Base-by-base conservation (phyloP, 108 stramenopile species). In the Discostella pseudostelligera region DNA sequence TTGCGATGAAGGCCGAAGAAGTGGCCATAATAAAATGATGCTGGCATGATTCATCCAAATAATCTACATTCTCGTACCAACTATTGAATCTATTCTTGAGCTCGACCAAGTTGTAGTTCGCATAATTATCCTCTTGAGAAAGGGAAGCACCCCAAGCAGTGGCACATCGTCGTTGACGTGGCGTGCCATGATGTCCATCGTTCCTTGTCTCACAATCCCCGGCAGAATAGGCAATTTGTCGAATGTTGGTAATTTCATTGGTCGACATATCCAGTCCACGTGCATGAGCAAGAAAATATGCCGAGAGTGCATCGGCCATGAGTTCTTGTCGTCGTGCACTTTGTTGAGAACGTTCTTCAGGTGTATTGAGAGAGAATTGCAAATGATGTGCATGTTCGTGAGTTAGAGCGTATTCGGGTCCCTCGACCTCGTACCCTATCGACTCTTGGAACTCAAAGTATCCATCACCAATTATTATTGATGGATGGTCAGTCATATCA, bases 241-340 rank as follows among this genome's bases (percentile, higher is more conserved):
- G 55, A 16, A 77, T 32, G 39, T 77, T 70, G 0, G 65, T 65
- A 19, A 77, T 71, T 55, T 72, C 69, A 20, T 65, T 39, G 1
- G 62, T 16, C 42, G 57, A 49, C 70, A 77, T 71, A 43, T 71
- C 58, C 3, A 63, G 64, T 24, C 76, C 76, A 48, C 43, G 40
- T 4, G 71, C 32, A 36, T 72, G 62, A 11, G 70, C 70, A 39
- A 77, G 76, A 55, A 77, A 77, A 13, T 71, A 77, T 26, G 76
- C 69, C n/a, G 70, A 54, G 47, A 77, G 66, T 43, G 76, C 76
- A 58, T 77, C 76, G 0, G 74, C 74, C 67, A 75, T 68, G 0
- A 75, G 61, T 35, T 75, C 74, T 47, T 65, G 39, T 37, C 57
- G 62, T 37, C 55, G 63, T 59, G 32, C 37, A 47, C 32, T 59